Evolutionary conservation across 1,284 basidiomycete genomes (phyloP).

Genomic region (Irpex sp.): DNA sequence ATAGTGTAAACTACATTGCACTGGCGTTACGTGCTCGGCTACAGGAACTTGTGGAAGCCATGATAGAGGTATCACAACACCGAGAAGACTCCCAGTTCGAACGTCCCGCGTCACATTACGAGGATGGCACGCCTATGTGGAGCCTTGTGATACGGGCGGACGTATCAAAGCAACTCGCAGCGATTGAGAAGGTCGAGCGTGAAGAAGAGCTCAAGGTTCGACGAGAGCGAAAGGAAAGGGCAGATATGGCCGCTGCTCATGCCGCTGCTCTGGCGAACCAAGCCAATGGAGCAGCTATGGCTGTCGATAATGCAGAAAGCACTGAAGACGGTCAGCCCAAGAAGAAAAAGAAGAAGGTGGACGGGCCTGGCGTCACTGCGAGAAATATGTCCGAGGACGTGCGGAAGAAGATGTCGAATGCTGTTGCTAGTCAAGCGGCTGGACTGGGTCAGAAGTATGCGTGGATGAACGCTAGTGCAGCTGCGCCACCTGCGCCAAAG

Average conservation of each 20-base stretch:
- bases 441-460: conserved; percentile 73
- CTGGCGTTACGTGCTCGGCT: conserved; percentile 74
- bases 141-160: conserved; percentile 69
- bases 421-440: conserved; percentile 83
- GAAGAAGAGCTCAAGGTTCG: conserved; percentile 77
- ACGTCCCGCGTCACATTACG: conserved; percentile 61
- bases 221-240: conserved; percentile 70
- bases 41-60: conserved; percentile 64
- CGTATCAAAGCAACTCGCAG: conserved; percentile 69
- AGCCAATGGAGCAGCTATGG: conserved; percentile 33
- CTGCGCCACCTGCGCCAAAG: conserved; percentile 42
- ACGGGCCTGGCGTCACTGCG: conserved; percentile 79
- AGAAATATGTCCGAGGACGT: conserved; percentile 87
- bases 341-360: conserved; percentile 76
- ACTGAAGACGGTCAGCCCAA: conserved; percentile 55
- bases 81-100: conserved; percentile 69
- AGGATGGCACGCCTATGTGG: conserved; percentile 74
- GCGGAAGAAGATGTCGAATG: conserved; percentile 85
- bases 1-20: conserved; percentile 72
- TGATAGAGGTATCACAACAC: conserved; percentile 71
- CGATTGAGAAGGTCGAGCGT: conserved; percentile 73
- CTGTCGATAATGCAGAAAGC: conserved; percentile 29
- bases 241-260: conserved; percentile 64
- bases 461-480: conserved; percentile 73
- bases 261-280: conserved; percentile 60